Conservation (phyloP, 148 eudicot genomes). For the Rhododendron vialii region DNA sequence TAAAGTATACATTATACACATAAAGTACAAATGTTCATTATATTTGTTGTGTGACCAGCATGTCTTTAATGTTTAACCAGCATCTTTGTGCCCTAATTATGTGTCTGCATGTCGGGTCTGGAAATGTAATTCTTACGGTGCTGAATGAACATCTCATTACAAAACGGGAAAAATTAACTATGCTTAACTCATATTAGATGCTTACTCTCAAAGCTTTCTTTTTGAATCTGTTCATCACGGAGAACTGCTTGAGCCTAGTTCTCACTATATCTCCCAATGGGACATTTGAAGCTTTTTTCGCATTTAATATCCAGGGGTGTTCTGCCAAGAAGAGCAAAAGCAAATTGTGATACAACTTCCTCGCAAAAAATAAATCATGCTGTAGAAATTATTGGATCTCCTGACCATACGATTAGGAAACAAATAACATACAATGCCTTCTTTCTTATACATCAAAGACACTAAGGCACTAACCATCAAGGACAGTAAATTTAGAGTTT, state of each 20-base stretch:
- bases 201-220: slow-evolving; percentile 78
- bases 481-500: too few species aligned
- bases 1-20: not conserved
- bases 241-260: slow-evolving; percentile 83
- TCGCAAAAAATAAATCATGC: not conserved
- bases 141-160: not conserved
- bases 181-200: not conserved
- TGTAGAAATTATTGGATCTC: not conserved
- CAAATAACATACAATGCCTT: not conserved
- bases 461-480: not conserved
- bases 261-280: slow-evolving; percentile 88
- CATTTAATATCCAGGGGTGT: slow-evolving; percentile 88
- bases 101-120: not conserved
- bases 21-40: not conserved
- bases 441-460: not conserved
- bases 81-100: not conserved
- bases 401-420: not conserved
- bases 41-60: not conserved
- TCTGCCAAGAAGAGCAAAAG: slow-evolving; percentile 33
- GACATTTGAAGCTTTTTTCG: slow-evolving; percentile 84
- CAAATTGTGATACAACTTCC: not conserved
- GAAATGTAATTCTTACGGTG: not conserved
- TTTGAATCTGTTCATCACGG: slow-evolving; percentile 84
- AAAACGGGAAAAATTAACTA: not conserved
- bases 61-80: not conserved